Evolutionary conservation across 176 grass and related monocot genomes (phyloP).

Genomic region (Aegilops tauschii): DNA sequence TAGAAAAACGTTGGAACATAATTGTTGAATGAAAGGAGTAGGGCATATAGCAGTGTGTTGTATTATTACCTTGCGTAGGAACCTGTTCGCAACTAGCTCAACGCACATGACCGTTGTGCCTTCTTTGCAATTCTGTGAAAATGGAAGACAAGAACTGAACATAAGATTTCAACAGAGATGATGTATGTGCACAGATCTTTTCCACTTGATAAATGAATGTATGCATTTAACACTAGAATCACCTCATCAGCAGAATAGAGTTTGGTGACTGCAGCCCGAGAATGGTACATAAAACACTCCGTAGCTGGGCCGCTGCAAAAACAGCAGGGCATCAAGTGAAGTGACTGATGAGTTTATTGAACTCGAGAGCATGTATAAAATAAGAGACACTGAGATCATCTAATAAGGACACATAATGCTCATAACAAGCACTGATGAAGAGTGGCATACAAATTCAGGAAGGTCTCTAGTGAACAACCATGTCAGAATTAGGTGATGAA

Average conservation of each 20-base stretch:
- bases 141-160: neutral
- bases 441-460: neutral
- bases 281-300: conserved; percentile 94
- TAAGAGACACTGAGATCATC: neutral
- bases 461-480: neutral
- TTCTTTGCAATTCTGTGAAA: conserved; percentile 40
- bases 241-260: conserved; percentile 55
- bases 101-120: conserved; percentile 60
- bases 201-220: neutral
- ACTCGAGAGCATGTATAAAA: neutral
- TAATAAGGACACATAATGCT: neutral
- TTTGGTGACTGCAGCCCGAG: conserved; percentile 59
- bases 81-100: conserved; percentile 80
- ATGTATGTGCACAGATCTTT: neutral
- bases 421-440: neutral
- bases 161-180: neutral
- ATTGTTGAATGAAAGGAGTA: neutral
- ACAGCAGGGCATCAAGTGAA: neutral
- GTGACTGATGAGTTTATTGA: neutral
- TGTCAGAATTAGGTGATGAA: neutral
- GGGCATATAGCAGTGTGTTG: neutral
- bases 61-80: conserved; percentile 92
- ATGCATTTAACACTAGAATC: conserved; percentile 9
- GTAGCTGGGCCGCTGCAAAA: conserved; percentile 82
- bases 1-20: too few relatives aligned